phyloP scores from a whole-genome alignment of 176 grass and related monocot genomes.

The Coix lacrymajobi region DNA sequence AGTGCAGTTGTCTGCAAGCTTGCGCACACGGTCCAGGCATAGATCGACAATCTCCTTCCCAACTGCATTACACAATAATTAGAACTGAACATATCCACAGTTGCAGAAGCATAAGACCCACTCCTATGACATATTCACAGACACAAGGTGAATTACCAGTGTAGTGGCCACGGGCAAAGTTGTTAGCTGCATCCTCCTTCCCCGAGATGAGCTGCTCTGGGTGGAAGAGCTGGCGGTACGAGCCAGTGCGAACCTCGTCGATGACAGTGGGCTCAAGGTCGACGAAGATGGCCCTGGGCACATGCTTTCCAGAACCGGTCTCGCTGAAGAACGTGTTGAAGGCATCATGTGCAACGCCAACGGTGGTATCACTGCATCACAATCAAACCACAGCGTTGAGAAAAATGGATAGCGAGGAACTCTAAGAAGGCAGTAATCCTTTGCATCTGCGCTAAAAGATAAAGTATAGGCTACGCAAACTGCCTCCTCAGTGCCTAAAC shows the following conservation, averaged over 20 bases:
- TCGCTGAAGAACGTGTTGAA: conserved; percentile 99
- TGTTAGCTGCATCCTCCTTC: conserved; percentile 94
- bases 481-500: neutral
- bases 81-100: neutral
- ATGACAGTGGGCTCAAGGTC: conserved; percentile 98
- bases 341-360: conserved; percentile 66
- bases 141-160: conserved; percentile 43
- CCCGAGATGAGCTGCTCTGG: conserved; percentile 90
- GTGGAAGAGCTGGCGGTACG: conserved; percentile 94
- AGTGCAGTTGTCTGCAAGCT: conserved; percentile 94
- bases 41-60: conserved; percentile 95
- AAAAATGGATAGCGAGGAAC: neutral
- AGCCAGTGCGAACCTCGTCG: conserved; percentile 70
- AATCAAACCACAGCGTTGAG: conserved; percentile 14
- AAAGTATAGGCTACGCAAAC: conserved; percentile 1
- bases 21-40: conserved; percentile 87
- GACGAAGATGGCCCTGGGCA: conserved; percentile 88
- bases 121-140: neutral
- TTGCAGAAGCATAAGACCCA: neutral
- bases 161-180: conserved; percentile 95
- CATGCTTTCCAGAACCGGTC: conserved; percentile 77
- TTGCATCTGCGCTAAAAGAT: neutral
- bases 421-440: neutral
- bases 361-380: conserved; percentile 50
- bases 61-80: conserved; percentile 48